These are phyloP conservation scores for Ceriops tagal DNA, from an alignment of 345 rosid species.

Conservation along the genomic window DNA sequence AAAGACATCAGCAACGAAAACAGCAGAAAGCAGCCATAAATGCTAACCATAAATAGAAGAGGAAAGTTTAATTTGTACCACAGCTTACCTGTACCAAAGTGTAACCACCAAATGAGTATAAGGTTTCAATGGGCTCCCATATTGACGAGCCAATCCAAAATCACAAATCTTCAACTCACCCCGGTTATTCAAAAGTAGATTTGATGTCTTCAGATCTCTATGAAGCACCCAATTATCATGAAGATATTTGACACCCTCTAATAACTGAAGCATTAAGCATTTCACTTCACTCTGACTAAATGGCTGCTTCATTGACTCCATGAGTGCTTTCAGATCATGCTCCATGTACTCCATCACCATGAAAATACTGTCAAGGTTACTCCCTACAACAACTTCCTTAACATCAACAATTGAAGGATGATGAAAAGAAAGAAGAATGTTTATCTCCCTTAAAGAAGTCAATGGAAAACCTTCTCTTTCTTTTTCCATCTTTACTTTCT, in stretches of 20 bases:
- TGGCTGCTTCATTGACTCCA: slow-evolving; percentile 98
- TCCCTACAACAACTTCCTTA: slow-evolving; percentile 97
- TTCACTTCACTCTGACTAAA: slow-evolving; percentile 99
- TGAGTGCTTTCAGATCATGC: slow-evolving; percentile 92
- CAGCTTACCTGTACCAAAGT: slow-evolving; percentile 95
- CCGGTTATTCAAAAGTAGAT: slow-evolving; percentile 83
- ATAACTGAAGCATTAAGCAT: slow-evolving; percentile 93
- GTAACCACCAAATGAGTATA: slow-evolving; percentile 99
- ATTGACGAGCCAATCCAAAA: slow-evolving; percentile 98
- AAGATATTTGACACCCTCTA: slow-evolving; percentile 91
- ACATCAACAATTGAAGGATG: slow-evolving; percentile 95
- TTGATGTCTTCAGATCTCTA: slow-evolving; percentile 95
- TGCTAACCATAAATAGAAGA: neutral
- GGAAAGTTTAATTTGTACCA: neutral
- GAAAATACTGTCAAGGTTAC: slow-evolving; percentile 88
- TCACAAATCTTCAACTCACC: slow-evolving; percentile 99
- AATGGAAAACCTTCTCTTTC: slow-evolving; percentile 99
- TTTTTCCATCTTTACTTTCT: slow-evolving; percentile 99
- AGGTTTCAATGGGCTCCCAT: slow-evolving; percentile 94
- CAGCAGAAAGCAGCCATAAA: neutral
- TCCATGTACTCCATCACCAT: slow-evolving; percentile 99
- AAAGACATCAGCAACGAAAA: neutral
- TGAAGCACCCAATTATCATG: slow-evolving; percentile 99
- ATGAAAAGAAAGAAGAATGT: slow-evolving; percentile 94
- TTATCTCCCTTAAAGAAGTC: slow-evolving; percentile 92